Evolutionary conservation across 2,329 filamentous ascomycete genomes (phyloP).

Genomic region (Stachybotrys elegans): DNA sequence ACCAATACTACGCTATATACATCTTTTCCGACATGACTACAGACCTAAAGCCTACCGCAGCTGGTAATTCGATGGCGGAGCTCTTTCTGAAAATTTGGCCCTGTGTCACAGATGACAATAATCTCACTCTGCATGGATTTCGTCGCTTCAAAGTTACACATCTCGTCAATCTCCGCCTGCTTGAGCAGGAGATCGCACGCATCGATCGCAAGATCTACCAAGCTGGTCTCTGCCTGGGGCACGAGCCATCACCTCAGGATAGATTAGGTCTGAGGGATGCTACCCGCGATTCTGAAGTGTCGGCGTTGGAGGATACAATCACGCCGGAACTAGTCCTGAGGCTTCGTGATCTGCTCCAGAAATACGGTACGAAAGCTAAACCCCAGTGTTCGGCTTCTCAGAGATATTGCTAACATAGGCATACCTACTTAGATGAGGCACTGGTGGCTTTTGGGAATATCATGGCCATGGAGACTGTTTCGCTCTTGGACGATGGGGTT

Average conservation of each 20-base stretch:
- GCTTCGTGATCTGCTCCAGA: constrained; percentile 12
- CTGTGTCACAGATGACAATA: constrained; percentile 15
- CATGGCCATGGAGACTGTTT: constrained; percentile 20
- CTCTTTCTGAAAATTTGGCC: neutral
- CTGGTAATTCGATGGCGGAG: neutral
- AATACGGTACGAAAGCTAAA: constrained; percentile 12
- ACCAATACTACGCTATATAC: neutral
- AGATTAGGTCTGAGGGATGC: constrained; percentile 19
- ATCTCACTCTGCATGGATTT: constrained; percentile 20
- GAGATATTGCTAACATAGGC: neutral
- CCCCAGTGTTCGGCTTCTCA: neutral
- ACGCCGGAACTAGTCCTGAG: neutral
- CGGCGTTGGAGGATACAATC: neutral
- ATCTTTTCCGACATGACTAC: neutral
- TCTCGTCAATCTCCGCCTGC: constrained; percentile 25
- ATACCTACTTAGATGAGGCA: constrained; percentile 13
- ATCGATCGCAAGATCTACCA: constrained; percentile 26
- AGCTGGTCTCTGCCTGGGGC: constrained; percentile 20
- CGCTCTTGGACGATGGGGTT: constrained; percentile 13
- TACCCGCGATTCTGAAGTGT: constrained; percentile 14
- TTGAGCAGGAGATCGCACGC: constrained; percentile 24
- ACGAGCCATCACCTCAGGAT: constrained; percentile 14
- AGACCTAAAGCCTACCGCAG: neutral
- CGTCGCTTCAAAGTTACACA: constrained; percentile 24
- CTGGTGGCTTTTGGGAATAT: constrained; percentile 16